Evolutionary conservation across 768 basidiomycete species (phyloP).

Genomic region (Leccinum variicolor): DNA sequence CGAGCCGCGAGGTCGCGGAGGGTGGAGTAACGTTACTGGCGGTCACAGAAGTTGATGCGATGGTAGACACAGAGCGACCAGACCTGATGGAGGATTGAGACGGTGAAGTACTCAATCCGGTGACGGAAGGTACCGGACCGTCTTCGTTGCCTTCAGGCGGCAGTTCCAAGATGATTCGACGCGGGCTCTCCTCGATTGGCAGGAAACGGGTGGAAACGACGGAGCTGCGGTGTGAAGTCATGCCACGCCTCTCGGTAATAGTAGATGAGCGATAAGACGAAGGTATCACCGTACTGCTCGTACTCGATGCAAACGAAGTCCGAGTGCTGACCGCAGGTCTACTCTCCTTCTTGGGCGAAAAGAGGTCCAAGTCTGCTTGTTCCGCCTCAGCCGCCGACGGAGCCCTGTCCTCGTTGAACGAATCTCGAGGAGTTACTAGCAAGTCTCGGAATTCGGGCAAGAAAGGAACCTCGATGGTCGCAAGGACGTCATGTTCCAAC

Average conservation of each 20-base stretch:
- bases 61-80: slow-evolving; percentile 49
- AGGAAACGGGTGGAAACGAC: slow-evolving; percentile 45
- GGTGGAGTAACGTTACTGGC: slow-evolving; percentile 18
- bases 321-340: slow-evolving; percentile 30
- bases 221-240: slow-evolving; percentile 47
- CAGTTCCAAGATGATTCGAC: slow-evolving; percentile 45
- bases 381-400: slow-evolving; percentile 59
- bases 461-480: slow-evolving; percentile 85
- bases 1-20: slow-evolving; percentile 36
- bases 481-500: slow-evolving; percentile 86
- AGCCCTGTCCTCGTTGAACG: slow-evolving; percentile 32
- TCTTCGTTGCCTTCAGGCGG: slow-evolving; percentile 41
- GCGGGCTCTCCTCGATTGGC: slow-evolving; percentile 73
- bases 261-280: slow-evolving; percentile 34
- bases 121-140: slow-evolving; percentile 31
- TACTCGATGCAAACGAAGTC: slow-evolving; percentile 41
- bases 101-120: slow-evolving; percentile 54
- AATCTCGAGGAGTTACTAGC: slow-evolving; percentile 31
- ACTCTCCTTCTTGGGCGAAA: slow-evolving; percentile 46
- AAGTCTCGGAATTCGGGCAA: slow-evolving; percentile 45
- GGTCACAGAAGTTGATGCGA: slow-evolving; percentile 20
- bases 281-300: slow-evolving; percentile 34
- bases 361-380: slow-evolving; percentile 70
- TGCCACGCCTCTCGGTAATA: slow-evolving; percentile 37
- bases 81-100: slow-evolving; percentile 64